Evolutionary conservation across 768 basidiomycete species (phyloP).

Genomic region (Suillus fuscotomentosus): DNA sequence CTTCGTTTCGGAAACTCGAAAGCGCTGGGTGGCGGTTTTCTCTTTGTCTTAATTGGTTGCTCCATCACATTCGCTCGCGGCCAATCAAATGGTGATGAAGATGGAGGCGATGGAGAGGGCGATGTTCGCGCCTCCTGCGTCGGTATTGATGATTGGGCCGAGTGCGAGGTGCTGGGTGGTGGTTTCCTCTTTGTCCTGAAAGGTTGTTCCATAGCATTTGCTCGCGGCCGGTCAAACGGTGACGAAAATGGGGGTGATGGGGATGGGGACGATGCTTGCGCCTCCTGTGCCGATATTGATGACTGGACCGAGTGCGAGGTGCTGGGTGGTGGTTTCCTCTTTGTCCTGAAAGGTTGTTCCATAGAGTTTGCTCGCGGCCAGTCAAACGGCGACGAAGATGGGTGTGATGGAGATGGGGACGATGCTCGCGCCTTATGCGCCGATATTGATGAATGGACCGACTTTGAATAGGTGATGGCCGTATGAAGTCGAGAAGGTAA

Average conservation of each 20-base stretch:
- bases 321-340: slow-evolving; percentile 11
- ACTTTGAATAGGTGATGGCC: slow-evolving; percentile 33
- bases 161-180: slow-evolving; percentile 16
- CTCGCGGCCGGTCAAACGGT: slow-evolving; percentile 56
- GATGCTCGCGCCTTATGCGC: slow-evolving; percentile 11
- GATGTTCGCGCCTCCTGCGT: slow-evolving; percentile 12
- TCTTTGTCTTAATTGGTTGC: slow-evolving; percentile 18
- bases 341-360: slow-evolving; percentile 22
- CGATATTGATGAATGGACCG: slow-evolving; percentile 22
- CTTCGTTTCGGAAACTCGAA: slow-evolving; percentile 22
- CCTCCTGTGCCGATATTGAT: slow-evolving; percentile 12
- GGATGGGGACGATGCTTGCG: slow-evolving; percentile 21
- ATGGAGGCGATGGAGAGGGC: slow-evolving; percentile 15
- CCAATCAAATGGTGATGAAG: slow-evolving; percentile 54
- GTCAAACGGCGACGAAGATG: slow-evolving; percentile 46
- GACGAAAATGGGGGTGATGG: slow-evolving; percentile 38
- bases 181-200: slow-evolving; percentile 13
- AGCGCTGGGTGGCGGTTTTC: slow-evolving; percentile 14
- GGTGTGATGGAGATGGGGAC: slow-evolving; percentile 29
- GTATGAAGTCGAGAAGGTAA: slow-evolving; percentile 13
- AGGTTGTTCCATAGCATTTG: slow-evolving; percentile 33
- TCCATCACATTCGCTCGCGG: slow-evolving; percentile 42
- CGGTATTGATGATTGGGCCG: slow-evolving; percentile 22
- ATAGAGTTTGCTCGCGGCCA: slow-evolving; percentile 50
- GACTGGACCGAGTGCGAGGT: slow-evolving; percentile 23